phyloP scores from a whole-genome alignment of 2,329 filamentous ascomycete genomes.

The Orbilia oligospora region DNA sequence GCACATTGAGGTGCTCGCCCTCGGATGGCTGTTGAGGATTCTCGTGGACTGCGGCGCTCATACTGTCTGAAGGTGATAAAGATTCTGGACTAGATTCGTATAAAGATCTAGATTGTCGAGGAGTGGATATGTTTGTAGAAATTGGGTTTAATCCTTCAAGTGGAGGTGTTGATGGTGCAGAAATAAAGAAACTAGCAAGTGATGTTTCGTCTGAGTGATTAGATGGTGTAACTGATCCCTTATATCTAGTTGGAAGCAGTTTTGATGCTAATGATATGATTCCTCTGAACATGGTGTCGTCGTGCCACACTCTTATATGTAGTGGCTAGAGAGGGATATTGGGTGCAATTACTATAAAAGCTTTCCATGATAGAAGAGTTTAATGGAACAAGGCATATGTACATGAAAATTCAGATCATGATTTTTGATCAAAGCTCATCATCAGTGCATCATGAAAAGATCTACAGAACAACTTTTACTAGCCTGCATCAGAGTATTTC shows the following conservation, averaged over 20 bases:
- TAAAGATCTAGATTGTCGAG: constrained; percentile 45
- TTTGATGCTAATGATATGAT: constrained; percentile 33
- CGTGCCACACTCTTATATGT: constrained; percentile 46
- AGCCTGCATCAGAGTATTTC: neutral
- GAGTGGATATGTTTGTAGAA: constrained; percentile 38
- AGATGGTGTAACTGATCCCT: constrained; percentile 19
- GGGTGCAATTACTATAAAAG: constrained; percentile 19
- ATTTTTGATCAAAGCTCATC: constrained; percentile 37
- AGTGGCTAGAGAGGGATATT: constrained; percentile 18
- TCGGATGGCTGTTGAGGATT: constrained; percentile 45
- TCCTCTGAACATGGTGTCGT: constrained; percentile 31
- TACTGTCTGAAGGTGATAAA: constrained; percentile 40
- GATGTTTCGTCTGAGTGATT: constrained; percentile 40
- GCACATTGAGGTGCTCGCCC: constrained; percentile 50
- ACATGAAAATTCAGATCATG: constrained; percentile 19
- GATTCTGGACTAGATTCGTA: constrained; percentile 35
- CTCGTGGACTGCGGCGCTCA: constrained; percentile 29
- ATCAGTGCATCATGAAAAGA: constrained; percentile 50
- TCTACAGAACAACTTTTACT: constrained; percentile 2
- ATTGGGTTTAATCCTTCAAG: neutral
- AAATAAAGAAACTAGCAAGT: constrained; percentile 28
- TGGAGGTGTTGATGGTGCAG: constrained; percentile 46
- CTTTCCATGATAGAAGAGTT: neutral
- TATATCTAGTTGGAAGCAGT: constrained; percentile 31
- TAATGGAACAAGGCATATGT: constrained; percentile 1